phyloP scores from a whole-genome alignment of 1,284 basidiomycete genomes.

The Bondarzewia mesenterica region DNA sequence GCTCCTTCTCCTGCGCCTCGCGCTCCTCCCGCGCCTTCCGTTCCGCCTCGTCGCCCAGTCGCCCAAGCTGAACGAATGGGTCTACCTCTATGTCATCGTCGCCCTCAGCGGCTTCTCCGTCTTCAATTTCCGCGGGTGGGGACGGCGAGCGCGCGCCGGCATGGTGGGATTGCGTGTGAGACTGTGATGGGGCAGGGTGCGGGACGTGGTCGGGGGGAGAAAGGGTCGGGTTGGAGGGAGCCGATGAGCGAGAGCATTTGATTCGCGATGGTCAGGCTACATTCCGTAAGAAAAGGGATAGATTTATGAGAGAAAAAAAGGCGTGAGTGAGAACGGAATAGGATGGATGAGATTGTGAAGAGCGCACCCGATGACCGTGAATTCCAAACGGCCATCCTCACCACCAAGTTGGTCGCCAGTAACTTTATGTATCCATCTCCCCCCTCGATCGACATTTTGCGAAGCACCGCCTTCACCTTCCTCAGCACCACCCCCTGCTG shows the following conservation, averaged over 20 bases:
- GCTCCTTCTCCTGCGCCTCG: slow-evolving; percentile 19
- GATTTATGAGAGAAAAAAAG: no score
- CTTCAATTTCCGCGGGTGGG: slow-evolving; percentile 21
- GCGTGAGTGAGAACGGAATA: neutral
- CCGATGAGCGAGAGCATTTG: slow-evolving; percentile 92
- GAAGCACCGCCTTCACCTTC: slow-evolving; percentile 21
- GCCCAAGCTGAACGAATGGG: slow-evolving; percentile 31
- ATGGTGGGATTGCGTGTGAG: slow-evolving; percentile 7
- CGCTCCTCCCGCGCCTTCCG: slow-evolving; percentile 21
- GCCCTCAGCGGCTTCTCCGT: slow-evolving; percentile 16
- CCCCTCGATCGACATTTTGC: slow-evolving; percentile 38
- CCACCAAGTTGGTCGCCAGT: slow-evolving; percentile 74
- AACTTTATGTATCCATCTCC: slow-evolving; percentile 76
- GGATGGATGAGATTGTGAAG: neutral
- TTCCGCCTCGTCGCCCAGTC: slow-evolving; percentile 22
- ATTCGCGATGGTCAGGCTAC: slow-evolving; percentile 85
- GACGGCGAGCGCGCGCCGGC: slow-evolving; percentile 7
- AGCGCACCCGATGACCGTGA: slow-evolving; percentile 86
- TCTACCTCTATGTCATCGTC: slow-evolving; percentile 26
- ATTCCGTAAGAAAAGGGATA: no score
- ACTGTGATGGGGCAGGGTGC: slow-evolving; percentile 17
- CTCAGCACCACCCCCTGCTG: slow-evolving; percentile 15
- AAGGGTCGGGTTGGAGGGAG: slow-evolving; percentile 82
- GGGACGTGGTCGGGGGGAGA: slow-evolving; percentile 58
- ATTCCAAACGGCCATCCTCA: slow-evolving; percentile 61